phyloP scores from a whole-genome alignment of 2,329 filamentous ascomycete species.

The Aspergillus fumigatiaffinis region DNA sequence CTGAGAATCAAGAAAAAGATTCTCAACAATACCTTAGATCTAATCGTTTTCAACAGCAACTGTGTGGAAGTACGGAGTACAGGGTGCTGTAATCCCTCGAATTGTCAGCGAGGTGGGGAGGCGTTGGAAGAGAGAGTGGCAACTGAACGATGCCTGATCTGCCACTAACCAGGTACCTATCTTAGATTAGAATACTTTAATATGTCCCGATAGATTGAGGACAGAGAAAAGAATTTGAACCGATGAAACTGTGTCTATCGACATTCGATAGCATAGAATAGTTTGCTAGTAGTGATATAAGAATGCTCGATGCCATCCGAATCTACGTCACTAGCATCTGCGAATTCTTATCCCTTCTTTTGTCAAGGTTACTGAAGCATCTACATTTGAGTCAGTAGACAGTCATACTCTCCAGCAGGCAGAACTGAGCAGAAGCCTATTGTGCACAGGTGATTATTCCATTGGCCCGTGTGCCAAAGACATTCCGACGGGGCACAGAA shows the following conservation, averaged over 20 bases:
- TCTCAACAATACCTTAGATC: neutral
- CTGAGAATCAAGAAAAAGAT: neutral
- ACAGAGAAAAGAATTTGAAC: neutral
- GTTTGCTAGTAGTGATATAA: neutral
- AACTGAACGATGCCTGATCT: conserved; percentile 16
- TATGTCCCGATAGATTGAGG: neutral
- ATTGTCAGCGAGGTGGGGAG: conserved; percentile 5
- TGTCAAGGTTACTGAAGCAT: neutral
- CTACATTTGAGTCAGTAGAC: neutral
- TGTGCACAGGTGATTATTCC: neutral
- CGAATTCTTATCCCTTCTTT: neutral
- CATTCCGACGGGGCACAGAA: neutral
- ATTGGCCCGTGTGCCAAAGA: neutral
- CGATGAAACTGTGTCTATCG: neutral
- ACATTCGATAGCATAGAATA: neutral
- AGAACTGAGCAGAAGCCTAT: neutral
- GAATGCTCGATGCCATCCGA: neutral
- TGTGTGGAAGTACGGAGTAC: neutral
- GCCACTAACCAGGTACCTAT: conserved; percentile 7
- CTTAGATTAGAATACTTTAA: neutral
- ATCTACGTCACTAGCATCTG: neutral
- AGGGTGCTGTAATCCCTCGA: neutral
- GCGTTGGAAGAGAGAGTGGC: conserved; percentile 8
- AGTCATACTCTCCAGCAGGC: neutral
- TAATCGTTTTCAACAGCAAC: neutral